Conservation (phyloP, 495 filamentous ascomycete genomes). For the Aspergillus leporis region DNA sequence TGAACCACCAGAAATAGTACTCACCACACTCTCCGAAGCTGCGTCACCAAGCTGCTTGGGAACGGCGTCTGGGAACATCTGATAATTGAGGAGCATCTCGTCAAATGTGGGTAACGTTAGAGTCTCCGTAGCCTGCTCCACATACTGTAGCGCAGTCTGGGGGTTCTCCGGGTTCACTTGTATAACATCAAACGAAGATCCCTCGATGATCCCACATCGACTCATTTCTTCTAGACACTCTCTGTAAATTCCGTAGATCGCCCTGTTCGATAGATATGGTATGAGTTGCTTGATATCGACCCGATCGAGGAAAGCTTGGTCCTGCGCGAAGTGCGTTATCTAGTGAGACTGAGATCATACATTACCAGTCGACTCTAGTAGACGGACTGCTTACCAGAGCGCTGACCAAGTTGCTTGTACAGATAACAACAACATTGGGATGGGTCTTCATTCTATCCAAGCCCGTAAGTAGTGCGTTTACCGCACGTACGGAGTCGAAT, state of each 20-base stretch:
- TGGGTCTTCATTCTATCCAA: slow-evolving; percentile 39
- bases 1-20: background rate
- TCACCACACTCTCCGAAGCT: slow-evolving; percentile 20
- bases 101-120: slow-evolving; percentile 20
- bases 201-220: slow-evolving; percentile 38
- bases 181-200: slow-evolving; percentile 21
- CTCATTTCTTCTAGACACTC: slow-evolving; percentile 51
- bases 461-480: slow-evolving; percentile 35
- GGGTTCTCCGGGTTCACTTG: slow-evolving; percentile 22
- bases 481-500: slow-evolving; percentile 46
- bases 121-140: slow-evolving; percentile 18
- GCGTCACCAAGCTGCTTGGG: slow-evolving; percentile 23
- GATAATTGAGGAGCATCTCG: slow-evolving; percentile 23
- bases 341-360: background rate
- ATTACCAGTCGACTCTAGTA: background rate
- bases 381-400: slow-evolving; percentile 30
- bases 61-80: slow-evolving; percentile 19
- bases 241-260: slow-evolving; percentile 53
- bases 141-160: slow-evolving; percentile 20
- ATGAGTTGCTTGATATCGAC: slow-evolving; percentile 54
- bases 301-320: slow-evolving; percentile 58
- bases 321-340: slow-evolving; percentile 16
- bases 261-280: slow-evolving; percentile 33
- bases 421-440: slow-evolving; percentile 51
- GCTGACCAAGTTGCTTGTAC: slow-evolving; percentile 51